Conservation (phyloP, 768 basidiomycete genomes). For the Tremella mesenterica region DNA sequence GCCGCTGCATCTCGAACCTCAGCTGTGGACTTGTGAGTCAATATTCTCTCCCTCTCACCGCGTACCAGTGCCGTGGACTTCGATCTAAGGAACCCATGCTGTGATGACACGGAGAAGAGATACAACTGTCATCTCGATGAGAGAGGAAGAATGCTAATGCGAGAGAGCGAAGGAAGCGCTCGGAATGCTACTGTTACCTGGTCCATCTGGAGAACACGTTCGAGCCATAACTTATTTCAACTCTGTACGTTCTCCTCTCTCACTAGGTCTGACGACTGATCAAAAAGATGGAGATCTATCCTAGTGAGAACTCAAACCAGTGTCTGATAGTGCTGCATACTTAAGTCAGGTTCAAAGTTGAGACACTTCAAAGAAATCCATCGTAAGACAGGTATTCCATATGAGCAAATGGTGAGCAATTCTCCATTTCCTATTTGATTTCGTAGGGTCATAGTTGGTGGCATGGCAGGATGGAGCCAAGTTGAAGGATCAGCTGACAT, state of each 20-base stretch:
- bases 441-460: not conserved
- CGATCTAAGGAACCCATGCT: too few relatives aligned
- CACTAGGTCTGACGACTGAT: not conserved
- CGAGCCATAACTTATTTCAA: slow-evolving; percentile 46
- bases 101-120: too few relatives aligned
- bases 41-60: not conserved
- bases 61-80: too few relatives aligned
- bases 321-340: too few relatives aligned
- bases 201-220: slow-evolving; percentile 26
- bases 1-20: slow-evolving; percentile 68
- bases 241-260: slow-evolving; percentile 20
- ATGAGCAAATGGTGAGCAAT: slow-evolving; percentile 65
- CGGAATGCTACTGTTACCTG: slow-evolving; percentile 42
- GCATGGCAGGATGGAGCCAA: too few relatives aligned
- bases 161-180: slow-evolving; percentile 67
- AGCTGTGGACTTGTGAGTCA: slow-evolving; percentile 59
- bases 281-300: slow-evolving; percentile 44
- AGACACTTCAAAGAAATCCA: slow-evolving; percentile 70
- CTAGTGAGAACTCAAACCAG: too few relatives aligned
- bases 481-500: too few relatives aligned
- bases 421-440: not conserved
- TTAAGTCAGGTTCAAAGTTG: slow-evolving; percentile 75
- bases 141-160: slow-evolving; percentile 7
- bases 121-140: not conserved
- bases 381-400: slow-evolving; percentile 64